Percentiles rank a stretch among this genome's conserved stretches.
Conservation (phyloP, 2,329 filamentous ascomycete genomes). For the Alternaria sp. region DNA sequence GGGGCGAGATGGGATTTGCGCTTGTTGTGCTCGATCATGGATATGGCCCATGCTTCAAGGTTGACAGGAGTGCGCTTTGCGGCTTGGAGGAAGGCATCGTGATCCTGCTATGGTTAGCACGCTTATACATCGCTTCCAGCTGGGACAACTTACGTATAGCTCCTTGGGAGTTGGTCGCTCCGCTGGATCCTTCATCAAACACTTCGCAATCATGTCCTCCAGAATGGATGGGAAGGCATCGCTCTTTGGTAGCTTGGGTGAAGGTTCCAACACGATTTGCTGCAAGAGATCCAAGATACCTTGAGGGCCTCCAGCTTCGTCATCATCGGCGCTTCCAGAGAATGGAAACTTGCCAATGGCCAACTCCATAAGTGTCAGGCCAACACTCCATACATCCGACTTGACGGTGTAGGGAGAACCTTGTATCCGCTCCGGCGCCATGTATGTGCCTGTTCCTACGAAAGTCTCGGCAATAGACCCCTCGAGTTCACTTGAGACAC, state of each 20-base stretch:
- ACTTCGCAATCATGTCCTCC: constrained; percentile 97
- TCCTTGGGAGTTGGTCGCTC: constrained; percentile 91
- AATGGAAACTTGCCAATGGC: constrained; percentile 98
- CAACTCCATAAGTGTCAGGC: constrained; percentile 92
- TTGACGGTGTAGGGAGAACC: constrained; percentile 97
- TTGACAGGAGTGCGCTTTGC: constrained; percentile 96
- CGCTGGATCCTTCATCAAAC: constrained; percentile 86
- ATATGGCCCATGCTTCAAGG: constrained; percentile 89
- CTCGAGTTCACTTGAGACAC: constrained; percentile 96
- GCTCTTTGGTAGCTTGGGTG: constrained; percentile 91
- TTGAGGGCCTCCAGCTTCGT: constrained; percentile 74
- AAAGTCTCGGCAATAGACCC: constrained; percentile 99
- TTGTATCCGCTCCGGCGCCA: constrained; percentile 98
- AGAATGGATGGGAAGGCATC: constrained; percentile 95
- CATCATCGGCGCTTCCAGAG: constrained; percentile 77
- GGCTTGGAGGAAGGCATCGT: constrained; percentile 92
- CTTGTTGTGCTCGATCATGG: constrained; percentile 93
- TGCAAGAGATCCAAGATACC: constrained; percentile 95
- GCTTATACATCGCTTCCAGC: no score
- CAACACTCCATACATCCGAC: constrained; percentile 98
- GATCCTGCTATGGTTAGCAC: constrained; percentile 71
- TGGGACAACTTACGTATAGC: constrained; percentile 72
- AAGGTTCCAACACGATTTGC: constrained; percentile 96
- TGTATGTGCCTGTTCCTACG: constrained; percentile 97
- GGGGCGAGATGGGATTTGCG: constrained; percentile 92